Base-by-base conservation (phyloP, 345 rosid species). In the Corchorus capsularis region DNA sequence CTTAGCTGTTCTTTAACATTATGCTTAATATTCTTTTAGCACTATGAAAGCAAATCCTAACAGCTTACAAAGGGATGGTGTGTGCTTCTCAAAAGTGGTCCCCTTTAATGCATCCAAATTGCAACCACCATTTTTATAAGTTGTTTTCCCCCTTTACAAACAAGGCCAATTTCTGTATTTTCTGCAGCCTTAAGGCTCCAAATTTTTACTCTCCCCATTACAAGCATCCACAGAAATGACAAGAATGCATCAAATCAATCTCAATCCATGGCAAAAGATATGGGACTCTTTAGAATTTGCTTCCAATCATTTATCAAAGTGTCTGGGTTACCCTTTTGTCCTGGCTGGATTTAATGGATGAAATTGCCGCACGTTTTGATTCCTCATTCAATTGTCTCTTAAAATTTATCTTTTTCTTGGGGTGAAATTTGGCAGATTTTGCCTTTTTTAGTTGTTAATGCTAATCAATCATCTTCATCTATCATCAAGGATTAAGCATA, bases 1-100 rank as follows among this genome's bases (percentile, higher is more conserved):
- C 83, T 84, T 83, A 79, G 83, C 88, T 81, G 85, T 75, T 81
- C 20, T 49, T 65, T 73, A 65, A 74, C 72, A 56, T 76, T 64
- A 49, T 75, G 63, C 50, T 54, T 54, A 55, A 72, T 69, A 69
- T 76, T 86, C 82, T 60, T 52, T 55, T 22, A 75, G 69, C 76
- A 35, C 49, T 6, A 60, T 75, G 78, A 81, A 75, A 66, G 77
- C 75, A 77, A 77, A 81, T 74, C 52, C 75, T 54, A 54, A 35
- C 75, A 80, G 39, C 73, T 52, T 53, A 17, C 32, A 53, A 52
- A 70, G 53, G 20, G 72, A 68, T 49, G 39, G 47, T 16, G 61
- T 53, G 61, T 35, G 61, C 61, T 70, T 53, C 73, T 70, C 34
- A 4, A 3, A 41, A 16, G 77, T 78, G 83, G 86, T 75, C 88